Conservation (phyloP, 1,284 basidiomycete genomes). For the Ceratobasidium sp. region DNA sequence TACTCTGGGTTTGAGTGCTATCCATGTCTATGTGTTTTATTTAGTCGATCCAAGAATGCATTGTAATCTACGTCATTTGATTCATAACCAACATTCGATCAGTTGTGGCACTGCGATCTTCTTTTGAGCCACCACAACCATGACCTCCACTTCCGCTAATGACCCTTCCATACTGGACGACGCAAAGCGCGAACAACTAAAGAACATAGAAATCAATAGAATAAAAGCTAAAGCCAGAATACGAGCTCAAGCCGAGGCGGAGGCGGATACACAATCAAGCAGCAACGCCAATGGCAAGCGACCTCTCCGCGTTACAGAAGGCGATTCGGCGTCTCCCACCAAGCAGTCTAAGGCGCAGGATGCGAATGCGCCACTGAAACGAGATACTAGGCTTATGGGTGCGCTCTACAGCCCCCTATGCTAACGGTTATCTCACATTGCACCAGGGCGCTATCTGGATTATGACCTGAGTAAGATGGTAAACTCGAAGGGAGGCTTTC, state of each 20-base stretch:
- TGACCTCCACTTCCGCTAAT: neutral
- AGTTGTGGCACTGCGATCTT: conserved; percentile 1
- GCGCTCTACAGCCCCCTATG: neutral
- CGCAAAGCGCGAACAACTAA: conserved; percentile 58
- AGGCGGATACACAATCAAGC: conserved; percentile 59
- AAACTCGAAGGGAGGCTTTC: conserved; percentile 93
- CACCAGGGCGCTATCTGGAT: conserved; percentile 80
- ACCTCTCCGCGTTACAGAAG: conserved; percentile 61
- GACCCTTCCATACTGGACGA: conserved; percentile 43
- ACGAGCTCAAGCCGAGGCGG: conserved; percentile 60
- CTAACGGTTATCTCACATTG: neutral
- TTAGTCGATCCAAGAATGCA: conserved; percentile 9
- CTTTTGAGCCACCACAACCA: conserved; percentile 4
- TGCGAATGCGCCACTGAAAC: conserved; percentile 64
- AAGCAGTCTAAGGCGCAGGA: conserved; percentile 52
- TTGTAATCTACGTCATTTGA: conserved; percentile 41
- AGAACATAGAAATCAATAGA: conserved; percentile 64
- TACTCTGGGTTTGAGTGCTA: conserved; percentile 23
- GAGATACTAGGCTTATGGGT: conserved; percentile 73
- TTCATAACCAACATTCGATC: conserved; percentile 38
- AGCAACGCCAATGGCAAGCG: conserved; percentile 70
- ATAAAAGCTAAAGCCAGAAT: conserved; percentile 64
- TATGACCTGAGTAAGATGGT: conserved; percentile 98
- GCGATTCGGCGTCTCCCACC: conserved; percentile 69
- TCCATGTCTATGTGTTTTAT: conserved; percentile 37